A percentile compares a stretch with the other conserved stretches of the same genome.
Conservation (phyloP, 768 basidiomycete genomes). For the Mycena kentingensis region DNA sequence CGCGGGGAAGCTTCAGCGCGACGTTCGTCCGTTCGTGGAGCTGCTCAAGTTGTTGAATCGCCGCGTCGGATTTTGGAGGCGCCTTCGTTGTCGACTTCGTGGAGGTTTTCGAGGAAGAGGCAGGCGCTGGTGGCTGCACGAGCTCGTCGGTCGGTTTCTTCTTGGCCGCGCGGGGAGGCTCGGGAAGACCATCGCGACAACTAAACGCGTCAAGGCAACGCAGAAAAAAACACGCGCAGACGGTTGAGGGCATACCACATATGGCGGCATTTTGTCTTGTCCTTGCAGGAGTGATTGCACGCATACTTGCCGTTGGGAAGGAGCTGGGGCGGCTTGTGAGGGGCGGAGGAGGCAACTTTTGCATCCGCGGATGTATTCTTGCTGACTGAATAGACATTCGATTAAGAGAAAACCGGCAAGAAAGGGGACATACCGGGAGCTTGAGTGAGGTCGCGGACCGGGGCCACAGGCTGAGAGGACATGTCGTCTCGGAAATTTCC, state of each 20-base stretch:
- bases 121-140: neutral
- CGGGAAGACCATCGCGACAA: conserved; percentile 68
- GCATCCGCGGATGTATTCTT: conserved; percentile 2
- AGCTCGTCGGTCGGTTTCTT: conserved; percentile 8
- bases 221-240: conserved; percentile 1
- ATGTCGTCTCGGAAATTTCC: conserved; percentile 27
- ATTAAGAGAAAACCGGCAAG: neutral
- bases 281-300: conserved; percentile 84
- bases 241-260: conserved; percentile 54
- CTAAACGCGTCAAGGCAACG: conserved; percentile 38
- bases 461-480: conserved; percentile 28
- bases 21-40: conserved; percentile 47
- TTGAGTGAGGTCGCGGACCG: conserved; percentile 42
- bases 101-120: conserved; percentile 13
- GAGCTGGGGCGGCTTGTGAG: conserved; percentile 31
- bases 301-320: conserved; percentile 65
- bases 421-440: conserved; percentile 22
- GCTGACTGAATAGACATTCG: conserved; percentile 6
- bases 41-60: conserved; percentile 43
- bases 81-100: conserved; percentile 22
- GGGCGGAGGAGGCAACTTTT: neutral
- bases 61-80: conserved; percentile 30
- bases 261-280: conserved; percentile 75
- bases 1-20: conserved; percentile 39
- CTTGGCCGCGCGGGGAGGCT: conserved; percentile 43